phyloP scores from a whole-genome alignment of 805 yeast genomes.

The Candida suzukii region DNA sequence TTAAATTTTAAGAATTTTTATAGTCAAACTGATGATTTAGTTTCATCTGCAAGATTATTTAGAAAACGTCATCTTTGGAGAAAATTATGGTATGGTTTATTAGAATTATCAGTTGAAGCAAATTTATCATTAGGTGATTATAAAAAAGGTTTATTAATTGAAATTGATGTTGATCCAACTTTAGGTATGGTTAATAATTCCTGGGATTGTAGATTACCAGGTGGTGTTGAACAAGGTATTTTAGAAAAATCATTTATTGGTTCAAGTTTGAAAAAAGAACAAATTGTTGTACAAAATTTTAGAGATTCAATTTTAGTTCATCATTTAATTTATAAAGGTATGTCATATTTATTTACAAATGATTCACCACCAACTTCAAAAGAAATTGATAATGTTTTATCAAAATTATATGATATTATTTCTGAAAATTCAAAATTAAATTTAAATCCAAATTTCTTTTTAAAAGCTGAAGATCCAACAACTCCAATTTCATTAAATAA shows the following conservation, averaged over 20 bases:
- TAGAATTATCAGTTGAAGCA: slow-evolving; percentile 26
- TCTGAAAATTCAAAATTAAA: slow-evolving; percentile 23
- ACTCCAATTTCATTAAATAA: not conserved
- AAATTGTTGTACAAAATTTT: slow-evolving; percentile 39
- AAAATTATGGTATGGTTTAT: slow-evolving; percentile 30
- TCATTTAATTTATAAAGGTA: slow-evolving; percentile 31
- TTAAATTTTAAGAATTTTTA: slow-evolving; percentile 30
- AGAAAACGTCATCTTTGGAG: slow-evolving; percentile 33
- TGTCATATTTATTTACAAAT: slow-evolving; percentile 28
- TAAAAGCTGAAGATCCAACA: slow-evolving; percentile 10
- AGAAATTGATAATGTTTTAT: slow-evolving; percentile 22
- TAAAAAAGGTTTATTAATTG: slow-evolving; percentile 28
- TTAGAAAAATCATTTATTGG: slow-evolving; percentile 27
- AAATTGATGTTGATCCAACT: slow-evolving; percentile 29
- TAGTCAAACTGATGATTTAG: slow-evolving; percentile 19
- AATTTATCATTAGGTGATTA: slow-evolving; percentile 31
- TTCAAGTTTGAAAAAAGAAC: slow-evolving; percentile 27
- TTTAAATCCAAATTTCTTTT: slow-evolving; percentile 16
- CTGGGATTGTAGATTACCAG: slow-evolving; percentile 33
- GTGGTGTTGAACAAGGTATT: slow-evolving; percentile 29
- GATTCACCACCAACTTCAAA: slow-evolving; percentile 27
- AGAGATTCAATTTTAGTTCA: slow-evolving; percentile 41
- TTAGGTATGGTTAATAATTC: slow-evolving; percentile 24
- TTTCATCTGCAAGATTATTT: slow-evolving; percentile 22
- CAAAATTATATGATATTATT: slow-evolving; percentile 21